Evolutionary conservation across 768 basidiomycete species (phyloP).

Genomic region (Austroboletus festivus): DNA sequence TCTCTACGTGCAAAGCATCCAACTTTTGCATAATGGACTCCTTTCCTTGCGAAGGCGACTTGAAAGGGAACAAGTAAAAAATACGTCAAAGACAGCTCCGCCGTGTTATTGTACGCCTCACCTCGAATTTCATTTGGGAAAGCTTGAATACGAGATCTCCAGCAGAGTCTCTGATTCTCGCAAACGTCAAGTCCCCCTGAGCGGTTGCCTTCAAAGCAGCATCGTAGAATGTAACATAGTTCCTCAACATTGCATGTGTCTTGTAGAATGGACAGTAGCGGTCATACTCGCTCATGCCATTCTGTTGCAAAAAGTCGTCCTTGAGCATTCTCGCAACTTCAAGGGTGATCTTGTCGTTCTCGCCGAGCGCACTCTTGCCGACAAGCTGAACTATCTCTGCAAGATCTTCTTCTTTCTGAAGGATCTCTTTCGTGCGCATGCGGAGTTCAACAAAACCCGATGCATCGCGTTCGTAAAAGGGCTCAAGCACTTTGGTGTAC

Average conservation of each 20-base stretch:
- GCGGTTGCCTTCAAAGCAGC: slow-evolving; percentile 82
- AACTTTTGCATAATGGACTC: slow-evolving; percentile 79
- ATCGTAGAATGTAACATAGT: slow-evolving; percentile 93
- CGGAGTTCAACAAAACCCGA: slow-evolving; percentile 96
- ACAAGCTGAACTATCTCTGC: slow-evolving; percentile 99
- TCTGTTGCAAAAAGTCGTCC: slow-evolving; percentile 97
- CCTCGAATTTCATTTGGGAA: slow-evolving; percentile 99
- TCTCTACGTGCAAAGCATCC: slow-evolving; percentile 78
- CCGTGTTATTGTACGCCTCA: slow-evolving; percentile 32
- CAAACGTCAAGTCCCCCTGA: slow-evolving; percentile 78
- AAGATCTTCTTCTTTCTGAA: slow-evolving; percentile 98
- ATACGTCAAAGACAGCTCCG: slow-evolving; percentile 11
- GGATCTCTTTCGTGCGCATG: slow-evolving; percentile 89
- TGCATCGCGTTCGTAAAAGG: slow-evolving; percentile 85
- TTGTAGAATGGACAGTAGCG: slow-evolving; percentile 99
- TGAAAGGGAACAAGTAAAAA: slow-evolving; percentile 10
- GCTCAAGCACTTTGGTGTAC: slow-evolving; percentile 90
- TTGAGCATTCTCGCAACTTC: slow-evolving; percentile 97
- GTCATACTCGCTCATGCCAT: slow-evolving; percentile 98
- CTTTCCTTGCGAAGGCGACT: slow-evolving; percentile 92
- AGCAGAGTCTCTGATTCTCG: slow-evolving; percentile 82
- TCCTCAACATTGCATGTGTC: slow-evolving; percentile 92
- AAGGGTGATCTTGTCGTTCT: slow-evolving; percentile 96
- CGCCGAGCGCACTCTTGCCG: slow-evolving; percentile 95
- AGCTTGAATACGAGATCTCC: slow-evolving; percentile 92